phyloP scores from a whole-genome alignment of 2,329 filamentous ascomycete genomes.

The Neophaeococcomyces aloes region DNA sequence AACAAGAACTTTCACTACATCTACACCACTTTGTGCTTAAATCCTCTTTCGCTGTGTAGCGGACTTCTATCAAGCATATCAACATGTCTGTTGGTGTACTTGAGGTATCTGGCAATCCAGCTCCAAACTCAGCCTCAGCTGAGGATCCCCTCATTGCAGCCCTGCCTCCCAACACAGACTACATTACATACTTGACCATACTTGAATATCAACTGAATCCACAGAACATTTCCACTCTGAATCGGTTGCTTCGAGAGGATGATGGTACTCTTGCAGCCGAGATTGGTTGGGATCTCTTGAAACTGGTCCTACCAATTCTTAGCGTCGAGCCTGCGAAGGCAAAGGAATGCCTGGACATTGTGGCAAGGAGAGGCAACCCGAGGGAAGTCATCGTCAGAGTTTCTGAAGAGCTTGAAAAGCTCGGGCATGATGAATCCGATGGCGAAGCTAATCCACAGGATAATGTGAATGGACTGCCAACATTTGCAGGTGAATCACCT shows the following conservation, averaged over 20 bases:
- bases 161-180: conserved; percentile 52
- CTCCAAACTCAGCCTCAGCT: background rate
- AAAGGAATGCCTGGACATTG: conserved; percentile 49
- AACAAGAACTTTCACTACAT: no score
- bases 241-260: conserved; percentile 50
- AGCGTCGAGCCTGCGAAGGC: conserved; percentile 36
- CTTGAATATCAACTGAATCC: conserved; percentile 54
- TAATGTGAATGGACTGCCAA: conserved; percentile 15
- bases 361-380: conserved; percentile 53
- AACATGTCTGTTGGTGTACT: no score
- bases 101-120: no score
- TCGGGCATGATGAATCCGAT: conserved; percentile 38
- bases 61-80: no score
- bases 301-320: conserved; percentile 50
- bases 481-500: conserved; percentile 21
- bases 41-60: no score
- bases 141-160: conserved; percentile 45
- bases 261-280: conserved; percentile 51
- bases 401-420: conserved; percentile 48
- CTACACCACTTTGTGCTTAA: no score
- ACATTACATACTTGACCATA: conserved; percentile 56
- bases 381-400: conserved; percentile 55
- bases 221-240: conserved; percentile 47
- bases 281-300: conserved; percentile 57
- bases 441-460: conserved; percentile 24